Evolutionary conservation across 2,329 filamentous ascomycete species (phyloP).

Genomic region (Plectosphaerella sp.): DNA sequence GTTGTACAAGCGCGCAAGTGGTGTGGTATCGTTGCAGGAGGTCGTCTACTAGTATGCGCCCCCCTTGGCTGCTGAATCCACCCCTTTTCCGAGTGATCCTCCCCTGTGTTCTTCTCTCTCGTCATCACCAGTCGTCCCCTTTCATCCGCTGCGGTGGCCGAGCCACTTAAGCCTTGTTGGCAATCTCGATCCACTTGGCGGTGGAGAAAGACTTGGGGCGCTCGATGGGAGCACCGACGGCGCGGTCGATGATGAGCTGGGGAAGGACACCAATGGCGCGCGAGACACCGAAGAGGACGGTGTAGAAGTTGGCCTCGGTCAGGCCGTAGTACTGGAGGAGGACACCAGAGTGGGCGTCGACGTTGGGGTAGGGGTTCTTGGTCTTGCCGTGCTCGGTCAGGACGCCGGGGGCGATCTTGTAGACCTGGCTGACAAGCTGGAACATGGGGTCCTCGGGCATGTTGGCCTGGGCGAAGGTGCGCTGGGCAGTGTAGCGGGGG

Average conservation of each 20-base stretch:
- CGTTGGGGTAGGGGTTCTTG: constrained; percentile 99
- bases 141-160: constrained; percentile 10
- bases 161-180: constrained; percentile 76
- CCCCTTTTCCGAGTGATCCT: constrained; percentile 5
- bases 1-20: constrained; percentile 15
- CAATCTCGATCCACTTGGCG: constrained; percentile 91
- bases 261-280: constrained; percentile 97
- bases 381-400: constrained; percentile 99
- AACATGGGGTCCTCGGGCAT: constrained; percentile 98
- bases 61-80: constrained; percentile 11
- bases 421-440: constrained; percentile 99
- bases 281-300: constrained; percentile 97
- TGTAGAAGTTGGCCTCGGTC: constrained; percentile 99
- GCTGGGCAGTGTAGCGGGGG: constrained; percentile 97
- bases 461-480: constrained; percentile 86
- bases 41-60: constrained; percentile 11
- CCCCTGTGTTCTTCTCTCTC: background rate
- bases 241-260: constrained; percentile 99
- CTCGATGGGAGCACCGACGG: constrained; percentile 94
- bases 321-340: constrained; percentile 99
- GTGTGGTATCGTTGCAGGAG: constrained; percentile 10
- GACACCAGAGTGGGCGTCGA: constrained; percentile 97
- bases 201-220: constrained; percentile 99
- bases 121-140: background rate
- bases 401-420: constrained; percentile 98